phyloP scores from a whole-genome alignment of 2,329 filamentous ascomycete genomes.

The Alternaria solani region DNA sequence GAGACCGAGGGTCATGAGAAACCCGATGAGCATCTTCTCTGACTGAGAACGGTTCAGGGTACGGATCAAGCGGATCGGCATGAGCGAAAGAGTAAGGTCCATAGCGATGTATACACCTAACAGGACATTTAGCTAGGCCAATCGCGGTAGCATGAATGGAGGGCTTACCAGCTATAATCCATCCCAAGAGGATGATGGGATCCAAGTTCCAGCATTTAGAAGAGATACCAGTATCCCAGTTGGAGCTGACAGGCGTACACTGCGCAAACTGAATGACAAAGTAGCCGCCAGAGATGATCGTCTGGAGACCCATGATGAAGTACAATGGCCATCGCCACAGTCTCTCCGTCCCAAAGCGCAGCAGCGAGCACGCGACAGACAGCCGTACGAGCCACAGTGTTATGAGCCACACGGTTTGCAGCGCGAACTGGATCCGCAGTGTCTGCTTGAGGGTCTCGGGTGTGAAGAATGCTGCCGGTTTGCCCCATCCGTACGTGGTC shows the following conservation, averaged over 20 bases:
- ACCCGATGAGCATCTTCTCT: conserved; percentile 36
- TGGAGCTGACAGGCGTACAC: conserved; percentile 32
- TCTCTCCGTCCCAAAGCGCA: conserved; percentile 31
- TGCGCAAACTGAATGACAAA: conserved; percentile 39
- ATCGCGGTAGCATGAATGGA: neutral
- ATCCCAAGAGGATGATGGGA: conserved; percentile 33
- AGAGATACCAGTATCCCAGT: conserved; percentile 32
- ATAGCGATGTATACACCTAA: conserved; percentile 35
- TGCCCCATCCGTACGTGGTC: conserved; percentile 35
- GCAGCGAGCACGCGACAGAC: conserved; percentile 36
- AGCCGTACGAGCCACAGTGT: conserved; percentile 32
- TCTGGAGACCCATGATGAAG: conserved; percentile 34
- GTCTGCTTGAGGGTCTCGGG: conserved; percentile 20
- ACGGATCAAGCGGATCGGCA: conserved; percentile 36
- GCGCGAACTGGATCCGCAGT: conserved; percentile 34
- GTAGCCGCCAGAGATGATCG: conserved; percentile 30
- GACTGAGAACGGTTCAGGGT: conserved; percentile 29
- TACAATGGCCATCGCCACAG: conserved; percentile 33
- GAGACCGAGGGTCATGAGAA: conserved; percentile 35
- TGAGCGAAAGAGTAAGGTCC: conserved; percentile 37
- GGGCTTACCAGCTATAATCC: conserved; percentile 33
- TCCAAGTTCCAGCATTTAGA: conserved; percentile 34
- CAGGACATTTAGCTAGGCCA: neutral
- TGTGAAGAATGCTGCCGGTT: conserved; percentile 26
- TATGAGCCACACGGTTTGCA: conserved; percentile 38